Percentiles rank a stretch among this genome's conserved stretches.
Evolutionary conservation across 1,284 basidiomycete genomes (phyloP).

Genomic region (Gymnopus androsaceus): DNA sequence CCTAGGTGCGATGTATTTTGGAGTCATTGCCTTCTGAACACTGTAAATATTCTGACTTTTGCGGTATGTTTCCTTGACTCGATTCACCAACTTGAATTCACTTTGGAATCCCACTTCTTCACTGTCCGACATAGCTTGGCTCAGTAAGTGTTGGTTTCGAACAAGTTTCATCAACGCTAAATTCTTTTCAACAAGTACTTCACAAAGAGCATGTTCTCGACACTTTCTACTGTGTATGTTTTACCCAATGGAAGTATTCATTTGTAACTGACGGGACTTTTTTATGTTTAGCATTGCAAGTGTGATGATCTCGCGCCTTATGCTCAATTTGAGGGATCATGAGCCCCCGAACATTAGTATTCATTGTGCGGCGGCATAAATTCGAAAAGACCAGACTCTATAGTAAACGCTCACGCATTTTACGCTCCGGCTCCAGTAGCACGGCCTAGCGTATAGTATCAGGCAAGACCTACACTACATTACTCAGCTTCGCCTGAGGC

Average conservation of each 20-base stretch:
- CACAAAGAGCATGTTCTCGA: constrained; percentile 3
- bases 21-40: constrained; percentile 5
- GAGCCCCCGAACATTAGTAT: no score
- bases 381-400: no score
- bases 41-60: constrained; percentile 10
- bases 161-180: neutral
- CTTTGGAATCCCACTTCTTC: neutral
- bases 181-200: constrained; percentile 3
- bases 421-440: no score
- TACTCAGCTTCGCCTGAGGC: no score
- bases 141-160: neutral
- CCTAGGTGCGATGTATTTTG: constrained; percentile 12
- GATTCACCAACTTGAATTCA: neutral
- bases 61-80: neutral
- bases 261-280: neutral
- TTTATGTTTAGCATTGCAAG: constrained; percentile 5
- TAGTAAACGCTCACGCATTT: no score
- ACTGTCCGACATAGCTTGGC: neutral
- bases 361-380: no score
- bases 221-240: constrained; percentile 9
- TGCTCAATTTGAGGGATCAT: constrained; percentile 11
- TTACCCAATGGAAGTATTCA: no score
- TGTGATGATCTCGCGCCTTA: constrained; percentile 8
- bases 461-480: no score
- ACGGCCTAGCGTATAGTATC: no score